Evolutionary conservation across 768 basidiomycete species (phyloP), one percentile per base, ranked within the genome.

Genomic region (Butyriboletus loyo): DNA sequence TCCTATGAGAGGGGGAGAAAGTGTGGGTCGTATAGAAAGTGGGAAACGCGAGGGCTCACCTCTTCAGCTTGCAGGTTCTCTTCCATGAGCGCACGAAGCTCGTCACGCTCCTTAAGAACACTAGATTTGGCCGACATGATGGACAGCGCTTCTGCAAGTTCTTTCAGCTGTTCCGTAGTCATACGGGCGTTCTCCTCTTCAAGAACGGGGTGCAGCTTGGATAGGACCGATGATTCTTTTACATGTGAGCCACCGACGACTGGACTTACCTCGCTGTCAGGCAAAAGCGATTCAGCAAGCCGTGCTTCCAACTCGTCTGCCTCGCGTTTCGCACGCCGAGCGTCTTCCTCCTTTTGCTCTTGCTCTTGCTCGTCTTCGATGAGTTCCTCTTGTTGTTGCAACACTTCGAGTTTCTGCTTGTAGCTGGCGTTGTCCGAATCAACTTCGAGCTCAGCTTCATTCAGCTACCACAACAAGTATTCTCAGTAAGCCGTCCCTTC

Each of bases 321-420:
- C 70, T 89, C 92, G 61, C 85, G 84, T 67, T 85, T 85, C 40
- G 86, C 87, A 51, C 89, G 87, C 37, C 92, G 86, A n/a, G 92
- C 89, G 66, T 89, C 85, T 68, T 93, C 89, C 68, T 92, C 92
- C 73, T 94, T 89, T 71, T 95, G 87, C 57, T 99, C 97, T 71
- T 99, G 97, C 68, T 98, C 97, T 58, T 94, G 85, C 72, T 99
- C 97, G 69, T 99, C 97, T 66, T 99, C 95, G 66, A 99, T 99
- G 55, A 99, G 91, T 69, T 99, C 97, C 67, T 99, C 92, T 71
- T 99, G 97, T 63, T 99, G 92, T 62, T 97, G 92, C 66, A 99
- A 75, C 24, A 99, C 96, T 57, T 98, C 97, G 50, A 99, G 82
- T 72, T 96, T 97, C 77, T 98, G 92, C 77, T 97, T 96, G 81